Percentiles rank a stretch among this genome's conserved stretches.
phyloP scores from a whole-genome alignment of 2,329 filamentous ascomycete species.

The Colletotrichum endophyticum region DNA sequence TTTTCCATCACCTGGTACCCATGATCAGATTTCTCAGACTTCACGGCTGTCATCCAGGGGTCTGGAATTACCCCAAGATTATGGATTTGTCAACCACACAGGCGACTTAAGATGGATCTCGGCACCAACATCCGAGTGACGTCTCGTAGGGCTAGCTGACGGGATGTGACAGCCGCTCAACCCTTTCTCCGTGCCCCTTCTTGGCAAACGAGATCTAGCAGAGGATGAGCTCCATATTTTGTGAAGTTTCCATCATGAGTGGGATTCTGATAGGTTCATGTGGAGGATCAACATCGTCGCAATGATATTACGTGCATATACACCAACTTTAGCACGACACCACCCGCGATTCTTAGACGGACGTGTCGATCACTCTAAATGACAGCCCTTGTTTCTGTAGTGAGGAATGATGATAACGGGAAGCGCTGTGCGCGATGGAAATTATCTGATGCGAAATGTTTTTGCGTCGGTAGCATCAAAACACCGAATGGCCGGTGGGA shows the following conservation, averaged over 20 bases:
- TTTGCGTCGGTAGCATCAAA: background rate
- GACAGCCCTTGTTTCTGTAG: rapidly evolving
- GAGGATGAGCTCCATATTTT: background rate
- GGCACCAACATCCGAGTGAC: background rate
- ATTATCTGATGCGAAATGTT: background rate
- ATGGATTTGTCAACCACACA: background rate
- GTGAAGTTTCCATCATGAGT: background rate
- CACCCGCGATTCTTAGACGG: background rate
- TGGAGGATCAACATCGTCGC: background rate
- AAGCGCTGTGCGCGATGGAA: background rate
- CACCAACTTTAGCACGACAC: background rate
- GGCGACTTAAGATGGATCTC: background rate
- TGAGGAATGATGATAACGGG: background rate
- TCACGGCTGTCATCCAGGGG: background rate
- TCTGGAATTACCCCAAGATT: background rate
- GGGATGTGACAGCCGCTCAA: background rate
- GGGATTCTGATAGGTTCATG: background rate
- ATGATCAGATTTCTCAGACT: background rate
- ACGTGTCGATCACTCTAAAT: background rate
- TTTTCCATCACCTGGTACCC: background rate
- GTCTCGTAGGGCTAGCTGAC: background rate
- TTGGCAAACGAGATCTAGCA: background rate
- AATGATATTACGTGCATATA: background rate
- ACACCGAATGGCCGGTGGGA: background rate
- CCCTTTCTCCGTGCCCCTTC: background rate